Evolutionary conservation across 2,329 filamentous ascomycete species (phyloP).

Genomic region (Epichloe scottii): DNA sequence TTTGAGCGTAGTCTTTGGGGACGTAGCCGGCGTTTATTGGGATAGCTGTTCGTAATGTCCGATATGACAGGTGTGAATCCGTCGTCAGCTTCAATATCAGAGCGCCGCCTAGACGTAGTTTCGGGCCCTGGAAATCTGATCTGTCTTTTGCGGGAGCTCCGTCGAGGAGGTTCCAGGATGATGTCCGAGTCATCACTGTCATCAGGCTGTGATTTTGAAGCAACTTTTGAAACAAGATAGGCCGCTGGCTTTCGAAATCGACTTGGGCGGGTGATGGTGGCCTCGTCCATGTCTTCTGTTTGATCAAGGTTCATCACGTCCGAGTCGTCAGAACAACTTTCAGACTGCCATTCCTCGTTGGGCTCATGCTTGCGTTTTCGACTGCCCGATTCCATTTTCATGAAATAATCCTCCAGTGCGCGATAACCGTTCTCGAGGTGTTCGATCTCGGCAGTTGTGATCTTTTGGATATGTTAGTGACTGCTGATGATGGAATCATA

Average conservation of each 20-base stretch:
- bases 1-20: constrained; percentile 11
- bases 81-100: constrained; percentile 22
- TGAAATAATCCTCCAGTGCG: constrained; percentile 14
- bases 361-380: constrained; percentile 20
- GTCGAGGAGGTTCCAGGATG: constrained; percentile 6
- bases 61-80: constrained; percentile 24
- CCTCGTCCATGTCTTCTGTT: constrained; percentile 12
- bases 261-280: not conserved
- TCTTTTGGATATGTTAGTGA: constrained; percentile 15
- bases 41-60: constrained; percentile 18
- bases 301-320: constrained; percentile 17
- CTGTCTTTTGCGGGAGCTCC: constrained; percentile 4
- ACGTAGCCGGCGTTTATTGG: constrained; percentile 11
- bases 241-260: not conserved
- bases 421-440: constrained; percentile 19
- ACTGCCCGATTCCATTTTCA: constrained; percentile 8
- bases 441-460: constrained; percentile 18
- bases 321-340: constrained; percentile 11
- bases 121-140: not conserved
- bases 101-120: not conserved
- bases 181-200: constrained; percentile 2
- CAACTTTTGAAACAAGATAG: not conserved
- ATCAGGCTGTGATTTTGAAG: constrained; percentile 4
- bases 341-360: constrained; percentile 19
- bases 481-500: not conserved